phyloP scores from a whole-genome alignment of 352 stramenopile genomes.

The Phytophthora capsici region DNA sequence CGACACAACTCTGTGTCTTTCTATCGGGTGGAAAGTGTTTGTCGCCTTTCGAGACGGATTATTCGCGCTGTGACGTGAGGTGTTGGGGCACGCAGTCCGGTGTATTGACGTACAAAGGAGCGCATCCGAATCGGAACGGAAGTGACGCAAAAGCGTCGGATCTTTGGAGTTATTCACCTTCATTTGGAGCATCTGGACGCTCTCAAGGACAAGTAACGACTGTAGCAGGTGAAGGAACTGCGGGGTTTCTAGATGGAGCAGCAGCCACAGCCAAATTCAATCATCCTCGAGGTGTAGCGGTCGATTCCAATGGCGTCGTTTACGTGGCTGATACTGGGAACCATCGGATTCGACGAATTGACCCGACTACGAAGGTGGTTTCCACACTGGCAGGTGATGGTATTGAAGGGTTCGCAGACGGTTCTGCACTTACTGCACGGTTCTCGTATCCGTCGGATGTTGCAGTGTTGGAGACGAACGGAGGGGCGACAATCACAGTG shows the following conservation, averaged over 20 bases:
- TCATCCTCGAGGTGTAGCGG: constrained; percentile 89
- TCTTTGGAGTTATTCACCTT: constrained; percentile 63
- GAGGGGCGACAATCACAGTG: constrained; percentile 42
- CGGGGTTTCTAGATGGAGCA: constrained; percentile 84
- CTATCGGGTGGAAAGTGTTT: constrained; percentile 86
- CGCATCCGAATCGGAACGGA: constrained; percentile 48
- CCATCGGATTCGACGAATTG: constrained; percentile 90
- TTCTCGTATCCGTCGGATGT: constrained; percentile 81
- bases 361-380: constrained; percentile 49
- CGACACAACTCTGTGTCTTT: constrained; percentile 90
- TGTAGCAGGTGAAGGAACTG: constrained; percentile 82
- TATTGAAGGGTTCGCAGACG: constrained; percentile 53
- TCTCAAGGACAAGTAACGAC: constrained; percentile 92
- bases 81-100: constrained; percentile 91
- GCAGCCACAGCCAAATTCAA: constrained; percentile 81
- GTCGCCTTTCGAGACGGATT: constrained; percentile 83
- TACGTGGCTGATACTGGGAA: constrained; percentile 97
- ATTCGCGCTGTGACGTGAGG: constrained; percentile 86
- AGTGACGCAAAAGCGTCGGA: constrained; percentile 60
- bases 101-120: constrained; percentile 24
- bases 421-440: constrained; percentile 40
- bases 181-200: constrained; percentile 45
- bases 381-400: constrained; percentile 67
- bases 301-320: constrained; percentile 91
- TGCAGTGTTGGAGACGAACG: constrained; percentile 59